These are phyloP conservation scores for Ocimum tenuiflorum DNA, from an alignment of 257 asterid genomes.

Conservation along the genomic window DNA sequence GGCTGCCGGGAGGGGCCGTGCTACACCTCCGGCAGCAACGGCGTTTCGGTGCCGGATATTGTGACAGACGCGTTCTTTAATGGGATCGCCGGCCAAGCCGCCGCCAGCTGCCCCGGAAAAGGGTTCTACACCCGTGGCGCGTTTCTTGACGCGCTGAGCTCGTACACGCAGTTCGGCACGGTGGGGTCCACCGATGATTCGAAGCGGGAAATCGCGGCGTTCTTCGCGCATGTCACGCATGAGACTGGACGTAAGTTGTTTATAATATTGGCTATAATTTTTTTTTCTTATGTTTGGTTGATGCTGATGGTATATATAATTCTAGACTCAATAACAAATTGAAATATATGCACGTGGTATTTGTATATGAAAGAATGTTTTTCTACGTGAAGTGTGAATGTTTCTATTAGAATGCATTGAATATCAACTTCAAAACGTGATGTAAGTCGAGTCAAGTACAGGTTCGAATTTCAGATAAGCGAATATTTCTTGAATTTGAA, in stretches of 20 bases:
- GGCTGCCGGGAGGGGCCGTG: constrained; percentile 42
- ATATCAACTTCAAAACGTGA: too few relatives aligned
- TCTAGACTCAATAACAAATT: too few relatives aligned
- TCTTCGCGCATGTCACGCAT: constrained; percentile 44
- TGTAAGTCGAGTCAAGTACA: too few relatives aligned
- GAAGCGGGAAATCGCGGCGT: constrained; percentile 42
- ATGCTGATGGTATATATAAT: too few relatives aligned
- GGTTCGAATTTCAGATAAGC: too few relatives aligned
- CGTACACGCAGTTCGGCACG: constrained; percentile 34
- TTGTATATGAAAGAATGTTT: too few relatives aligned
- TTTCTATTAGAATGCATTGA: too few relatives aligned
- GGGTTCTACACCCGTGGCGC: constrained; percentile 32
- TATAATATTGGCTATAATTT: too few relatives aligned
- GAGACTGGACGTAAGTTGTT: constrained; percentile 37
- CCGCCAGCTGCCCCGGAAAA: constrained; percentile 29
- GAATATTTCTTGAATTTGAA: too few relatives aligned
- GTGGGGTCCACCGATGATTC: constrained; percentile 29
- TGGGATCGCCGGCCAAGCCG: constrained; percentile 30
- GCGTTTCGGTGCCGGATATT: constrained; percentile 12
- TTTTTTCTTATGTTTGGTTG: too few relatives aligned
- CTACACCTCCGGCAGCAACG: not conserved
- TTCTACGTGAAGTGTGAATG: too few relatives aligned
- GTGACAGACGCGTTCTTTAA: constrained; percentile 27
- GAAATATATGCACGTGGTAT: too few relatives aligned
- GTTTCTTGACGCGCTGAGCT: constrained; percentile 29